Evolutionary conservation across 2,329 filamentous ascomycete genomes (phyloP).

Genomic region (Colletotrichum gigasporum): DNA sequence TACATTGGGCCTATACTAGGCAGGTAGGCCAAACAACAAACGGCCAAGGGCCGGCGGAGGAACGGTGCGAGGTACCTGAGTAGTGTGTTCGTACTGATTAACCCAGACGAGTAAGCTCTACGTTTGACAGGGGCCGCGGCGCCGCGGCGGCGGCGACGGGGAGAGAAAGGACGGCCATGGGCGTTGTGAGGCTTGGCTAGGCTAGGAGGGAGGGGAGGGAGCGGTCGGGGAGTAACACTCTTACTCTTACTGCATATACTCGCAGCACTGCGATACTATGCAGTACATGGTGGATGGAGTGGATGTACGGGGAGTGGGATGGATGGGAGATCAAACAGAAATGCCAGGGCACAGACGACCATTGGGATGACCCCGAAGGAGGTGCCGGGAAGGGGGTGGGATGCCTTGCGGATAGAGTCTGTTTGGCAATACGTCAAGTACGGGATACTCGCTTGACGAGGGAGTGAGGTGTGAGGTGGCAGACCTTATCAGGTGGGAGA

Average conservation of each 20-base stretch:
- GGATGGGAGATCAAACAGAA: conserved; percentile 14
- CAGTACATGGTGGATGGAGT: background rate
- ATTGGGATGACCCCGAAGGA: conserved; percentile 23
- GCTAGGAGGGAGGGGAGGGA: background rate
- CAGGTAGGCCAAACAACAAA: conserved; percentile 12
- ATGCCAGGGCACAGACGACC: conserved; percentile 17
- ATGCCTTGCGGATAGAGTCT: background rate
- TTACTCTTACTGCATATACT: background rate
- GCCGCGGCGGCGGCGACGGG: conserved; percentile 21
- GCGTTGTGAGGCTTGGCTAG: conserved; percentile 6
- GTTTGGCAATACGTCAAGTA: background rate
- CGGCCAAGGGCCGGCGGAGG: conserved; percentile 11
- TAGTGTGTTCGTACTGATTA: conserved; percentile 15
- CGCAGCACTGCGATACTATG: background rate
- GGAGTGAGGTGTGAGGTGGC: background rate
- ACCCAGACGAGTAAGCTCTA: conserved; percentile 25
- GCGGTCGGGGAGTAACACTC: conserved; percentile 18
- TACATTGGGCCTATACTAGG: conserved; percentile 20
- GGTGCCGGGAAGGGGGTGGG: background rate
- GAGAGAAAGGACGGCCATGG: conserved; percentile 13
- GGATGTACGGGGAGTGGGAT: background rate
- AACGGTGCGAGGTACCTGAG: conserved; percentile 29
- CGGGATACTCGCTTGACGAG: too few species aligned
- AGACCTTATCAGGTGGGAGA: too few species aligned
- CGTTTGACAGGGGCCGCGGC: conserved; percentile 29